Evolutionary conservation across 768 basidiomycete genomes (phyloP).

Genomic region (Naematelia encephala): DNA sequence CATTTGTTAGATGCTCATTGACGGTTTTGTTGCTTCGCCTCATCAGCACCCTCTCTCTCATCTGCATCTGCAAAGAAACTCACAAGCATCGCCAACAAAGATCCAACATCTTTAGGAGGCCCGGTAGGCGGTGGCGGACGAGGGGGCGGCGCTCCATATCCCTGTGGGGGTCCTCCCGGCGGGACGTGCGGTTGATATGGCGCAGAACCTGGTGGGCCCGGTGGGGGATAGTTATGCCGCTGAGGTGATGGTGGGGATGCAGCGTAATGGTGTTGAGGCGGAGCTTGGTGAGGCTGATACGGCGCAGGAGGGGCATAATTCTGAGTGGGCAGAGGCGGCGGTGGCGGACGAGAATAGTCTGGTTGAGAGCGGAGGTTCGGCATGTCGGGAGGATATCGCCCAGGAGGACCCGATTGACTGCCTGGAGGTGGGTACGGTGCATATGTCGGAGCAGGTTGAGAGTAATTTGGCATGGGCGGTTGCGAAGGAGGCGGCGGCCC

Average conservation of each 20-base stretch:
- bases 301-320: conserved; percentile 23
- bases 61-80: conserved; percentile 9
- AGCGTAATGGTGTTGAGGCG: conserved; percentile 49
- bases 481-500: neutral
- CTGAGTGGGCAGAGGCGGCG: neutral
- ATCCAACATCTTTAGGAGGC: conserved; percentile 18
- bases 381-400: neutral
- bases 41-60: no score
- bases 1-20: no score
- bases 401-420: conserved; percentile 3
- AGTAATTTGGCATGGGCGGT: neutral
- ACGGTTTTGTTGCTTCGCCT: neutral
- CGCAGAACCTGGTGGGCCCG: conserved; percentile 39
- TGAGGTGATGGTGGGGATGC: conserved; percentile 6
- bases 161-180: conserved; percentile 7
- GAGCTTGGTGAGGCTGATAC: conserved; percentile 23
- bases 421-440: conserved; percentile 6
- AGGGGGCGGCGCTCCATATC: conserved; percentile 2
- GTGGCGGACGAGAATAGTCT: neutral
- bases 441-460: conserved; percentile 4
- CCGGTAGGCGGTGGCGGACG: conserved; percentile 4
- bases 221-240: conserved; percentile 1
- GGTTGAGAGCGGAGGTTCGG: neutral
- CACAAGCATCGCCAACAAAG: conserved; percentile 30
- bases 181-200: conserved; percentile 51